A percentile compares a stretch with the other conserved stretches of the same genome.
phyloP scores from a whole-genome alignment of 139 green algal species.

The Micractinium sp. region DNA sequence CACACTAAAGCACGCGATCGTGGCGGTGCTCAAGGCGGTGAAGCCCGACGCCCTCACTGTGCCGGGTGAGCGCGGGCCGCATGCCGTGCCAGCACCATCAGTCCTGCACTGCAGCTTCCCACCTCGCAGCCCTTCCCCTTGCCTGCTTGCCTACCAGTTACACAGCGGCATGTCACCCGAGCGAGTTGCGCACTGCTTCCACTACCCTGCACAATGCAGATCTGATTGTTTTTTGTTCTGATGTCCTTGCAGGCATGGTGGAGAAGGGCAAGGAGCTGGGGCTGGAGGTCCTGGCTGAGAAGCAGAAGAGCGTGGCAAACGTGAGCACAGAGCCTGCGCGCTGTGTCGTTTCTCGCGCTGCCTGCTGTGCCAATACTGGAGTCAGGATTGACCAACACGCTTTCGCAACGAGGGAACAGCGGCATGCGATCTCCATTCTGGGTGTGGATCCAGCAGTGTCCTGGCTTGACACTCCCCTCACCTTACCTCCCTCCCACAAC shows the following conservation, averaged over 20 bases:
- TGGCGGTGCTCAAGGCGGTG: constrained; percentile 33
- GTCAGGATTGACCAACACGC: too few relatives aligned
- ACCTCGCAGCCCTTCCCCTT: neutral
- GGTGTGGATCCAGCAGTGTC: too few relatives aligned
- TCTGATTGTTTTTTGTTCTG: too few relatives aligned
- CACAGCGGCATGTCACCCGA: too few relatives aligned
- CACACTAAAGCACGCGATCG: constrained; percentile 17
- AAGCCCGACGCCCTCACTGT: constrained; percentile 25
- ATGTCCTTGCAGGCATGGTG: constrained; percentile 10
- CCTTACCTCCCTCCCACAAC: neutral
- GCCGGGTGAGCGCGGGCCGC: neutral
- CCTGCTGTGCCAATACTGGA: neutral
- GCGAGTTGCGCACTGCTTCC: too few relatives aligned
- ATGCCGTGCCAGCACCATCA: neutral
- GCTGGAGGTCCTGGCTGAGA: constrained; percentile 18
- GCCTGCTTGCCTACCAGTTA: neutral
- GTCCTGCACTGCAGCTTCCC: neutral
- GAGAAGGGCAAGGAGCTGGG: constrained; percentile 37
- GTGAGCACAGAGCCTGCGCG: neutral
- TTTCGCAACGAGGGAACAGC: too few relatives aligned
- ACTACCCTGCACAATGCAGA: too few relatives aligned
- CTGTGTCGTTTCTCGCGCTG: neutral
- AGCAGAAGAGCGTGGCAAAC: constrained; percentile 7
- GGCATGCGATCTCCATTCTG: too few relatives aligned
- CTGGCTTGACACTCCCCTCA: neutral